A percentile compares a stretch with the other conserved stretches of the same genome.
These are phyloP conservation scores for Coleophoma eucalyptorum DNA, from an alignment of 2,329 filamentous ascomycete species.

Conservation along the genomic window DNA sequence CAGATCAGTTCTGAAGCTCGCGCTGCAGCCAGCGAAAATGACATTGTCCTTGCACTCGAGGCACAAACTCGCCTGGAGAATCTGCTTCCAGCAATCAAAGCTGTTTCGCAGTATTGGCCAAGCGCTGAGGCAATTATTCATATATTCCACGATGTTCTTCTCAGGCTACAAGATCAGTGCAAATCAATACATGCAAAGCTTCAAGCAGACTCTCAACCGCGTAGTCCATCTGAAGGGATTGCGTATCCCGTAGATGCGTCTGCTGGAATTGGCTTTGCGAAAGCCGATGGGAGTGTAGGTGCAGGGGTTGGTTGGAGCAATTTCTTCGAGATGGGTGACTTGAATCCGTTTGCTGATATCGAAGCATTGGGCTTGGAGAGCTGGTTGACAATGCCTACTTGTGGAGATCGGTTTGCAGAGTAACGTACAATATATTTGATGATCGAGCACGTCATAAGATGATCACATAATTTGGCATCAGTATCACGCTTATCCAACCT, in stretches of 20 bases:
- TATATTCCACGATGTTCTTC: not conserved
- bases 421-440: not conserved
- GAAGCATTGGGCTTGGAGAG: not conserved
- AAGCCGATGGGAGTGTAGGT: not conserved
- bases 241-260: not conserved
- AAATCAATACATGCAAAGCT: not conserved
- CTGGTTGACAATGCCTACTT: conserved; percentile 1
- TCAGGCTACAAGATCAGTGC: not conserved
- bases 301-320: not conserved
- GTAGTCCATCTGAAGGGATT: not conserved
- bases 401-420: not conserved
- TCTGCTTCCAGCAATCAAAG: conserved; percentile 2
- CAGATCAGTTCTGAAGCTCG: conserved; percentile 3
- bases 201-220: not conserved
- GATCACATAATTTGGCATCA: too few species aligned
- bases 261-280: not conserved
- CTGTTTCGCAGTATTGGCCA: conserved; percentile 4
- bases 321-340: not conserved
- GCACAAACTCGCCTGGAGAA: conserved; percentile 3
- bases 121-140: conserved; percentile 6
- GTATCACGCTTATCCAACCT: too few species aligned
- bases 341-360: not conserved
- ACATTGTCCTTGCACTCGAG: conserved; percentile 1
- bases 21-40: not conserved
- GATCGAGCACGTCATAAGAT: not conserved